Conservation (phyloP, 2,329 filamentous ascomycete species). For the Nothophaeocryptopus gaeumannii region DNA sequence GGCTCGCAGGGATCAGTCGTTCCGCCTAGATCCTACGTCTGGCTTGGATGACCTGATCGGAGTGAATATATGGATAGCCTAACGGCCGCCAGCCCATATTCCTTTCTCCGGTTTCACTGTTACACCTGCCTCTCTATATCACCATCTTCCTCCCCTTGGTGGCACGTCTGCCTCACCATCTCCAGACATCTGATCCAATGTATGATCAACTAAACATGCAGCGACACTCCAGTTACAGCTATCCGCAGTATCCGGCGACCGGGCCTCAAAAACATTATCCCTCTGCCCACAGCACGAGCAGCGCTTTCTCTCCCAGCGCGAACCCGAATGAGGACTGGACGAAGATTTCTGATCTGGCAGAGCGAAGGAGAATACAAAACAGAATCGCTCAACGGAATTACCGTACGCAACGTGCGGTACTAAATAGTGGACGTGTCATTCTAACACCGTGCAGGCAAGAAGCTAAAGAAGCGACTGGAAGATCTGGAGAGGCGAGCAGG, state of each 20-base stretch:
- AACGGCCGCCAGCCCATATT: slow-evolving; percentile 13
- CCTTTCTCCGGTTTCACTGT: slow-evolving; percentile 15
- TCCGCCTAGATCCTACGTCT: slow-evolving; percentile 21
- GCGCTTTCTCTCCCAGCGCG: slow-evolving; percentile 89
- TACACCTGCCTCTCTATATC: slow-evolving; percentile 9
- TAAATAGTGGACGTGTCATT: neutral
- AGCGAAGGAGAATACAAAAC: slow-evolving; percentile 92
- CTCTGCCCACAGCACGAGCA: slow-evolving; percentile 75
- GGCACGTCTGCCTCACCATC: neutral
- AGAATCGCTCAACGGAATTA: slow-evolving; percentile 97
- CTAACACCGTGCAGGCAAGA: slow-evolving; percentile 64
- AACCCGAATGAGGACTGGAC: slow-evolving; percentile 99
- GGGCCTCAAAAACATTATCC: slow-evolving; percentile 61
- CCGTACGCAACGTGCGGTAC: slow-evolving; percentile 51
- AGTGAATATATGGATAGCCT: slow-evolving; percentile 23
- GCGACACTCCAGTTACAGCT: slow-evolving; percentile 45
- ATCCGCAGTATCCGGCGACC: slow-evolving; percentile 36
- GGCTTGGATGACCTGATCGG: slow-evolving; percentile 19
- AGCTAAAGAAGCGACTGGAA: slow-evolving; percentile 85
- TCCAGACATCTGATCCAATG: slow-evolving; percentile 16
- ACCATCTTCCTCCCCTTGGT: neutral
- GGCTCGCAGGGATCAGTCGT: slow-evolving; percentile 18
- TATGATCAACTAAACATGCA: slow-evolving; percentile 40
- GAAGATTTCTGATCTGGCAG: slow-evolving; percentile 95
- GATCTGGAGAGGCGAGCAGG: slow-evolving; percentile 78